A percentile compares a stretch with the other conserved stretches of the same genome.
phyloP scores from a whole-genome alignment of 371 early-diverging fungal species.

The Rhizomucor pusillus region DNA sequence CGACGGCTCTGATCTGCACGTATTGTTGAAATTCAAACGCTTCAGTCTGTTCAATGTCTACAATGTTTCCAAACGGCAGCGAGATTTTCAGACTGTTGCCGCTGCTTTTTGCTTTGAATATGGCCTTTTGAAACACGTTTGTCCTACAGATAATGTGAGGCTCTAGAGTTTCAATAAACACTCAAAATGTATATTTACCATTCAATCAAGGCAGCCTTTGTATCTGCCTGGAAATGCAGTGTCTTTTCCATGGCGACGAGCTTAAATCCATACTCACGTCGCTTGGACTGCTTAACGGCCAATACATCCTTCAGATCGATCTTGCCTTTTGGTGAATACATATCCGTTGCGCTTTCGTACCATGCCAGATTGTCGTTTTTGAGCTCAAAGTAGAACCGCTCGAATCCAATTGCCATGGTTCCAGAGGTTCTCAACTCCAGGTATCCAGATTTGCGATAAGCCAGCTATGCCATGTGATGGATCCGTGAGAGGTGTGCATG shows the following conservation, averaged over 20 bases:
- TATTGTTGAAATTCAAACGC: conserved; percentile 60
- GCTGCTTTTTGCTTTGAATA: conserved; percentile 61
- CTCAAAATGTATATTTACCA: conserved; percentile 33
- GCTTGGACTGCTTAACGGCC: conserved; percentile 48
- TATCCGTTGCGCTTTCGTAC: conserved; percentile 62
- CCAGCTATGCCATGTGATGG: conserved; percentile 29
- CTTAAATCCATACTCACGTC: conserved; percentile 52
- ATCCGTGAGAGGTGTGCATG: neutral
- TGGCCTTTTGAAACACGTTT: conserved; percentile 58
- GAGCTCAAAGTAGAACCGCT: conserved; percentile 70
- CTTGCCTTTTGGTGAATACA: conserved; percentile 67
- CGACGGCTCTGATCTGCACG: conserved; percentile 59
- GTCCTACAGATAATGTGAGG: conserved; percentile 32
- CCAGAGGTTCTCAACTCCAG: conserved; percentile 48
- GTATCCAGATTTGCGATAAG: conserved; percentile 63
- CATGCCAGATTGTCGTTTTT: conserved; percentile 62
- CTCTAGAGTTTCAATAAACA: conserved; percentile 3
- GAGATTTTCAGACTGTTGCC: conserved; percentile 64
- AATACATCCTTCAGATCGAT: conserved; percentile 68
- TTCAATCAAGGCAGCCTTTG: conserved; percentile 46
- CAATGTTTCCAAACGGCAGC: conserved; percentile 54
- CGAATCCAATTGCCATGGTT: conserved; percentile 38
- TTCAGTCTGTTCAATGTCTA: conserved; percentile 59
- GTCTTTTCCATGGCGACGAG: conserved; percentile 54
- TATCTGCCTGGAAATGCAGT: conserved; percentile 59